Evolutionary conservation across 768 basidiomycete species (phyloP).

Genomic region (Jaapia argillacea): DNA sequence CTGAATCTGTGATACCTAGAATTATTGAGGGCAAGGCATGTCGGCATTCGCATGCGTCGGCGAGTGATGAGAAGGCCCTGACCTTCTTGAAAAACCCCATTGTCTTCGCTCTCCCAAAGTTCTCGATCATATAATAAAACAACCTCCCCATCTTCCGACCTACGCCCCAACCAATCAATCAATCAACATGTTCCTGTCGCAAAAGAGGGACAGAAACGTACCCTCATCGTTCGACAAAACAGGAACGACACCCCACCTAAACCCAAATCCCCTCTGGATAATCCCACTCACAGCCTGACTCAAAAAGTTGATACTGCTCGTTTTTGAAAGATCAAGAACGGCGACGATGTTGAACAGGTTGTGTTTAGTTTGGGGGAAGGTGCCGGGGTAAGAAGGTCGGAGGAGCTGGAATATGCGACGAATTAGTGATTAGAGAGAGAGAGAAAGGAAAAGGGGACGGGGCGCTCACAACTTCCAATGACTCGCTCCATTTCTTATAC

Average conservation of each 20-base stretch:
- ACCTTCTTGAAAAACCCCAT: conserved; percentile 51
- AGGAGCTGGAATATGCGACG: conserved; percentile 39
- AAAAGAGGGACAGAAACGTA: conserved; percentile 6
- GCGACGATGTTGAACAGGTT: conserved; percentile 85
- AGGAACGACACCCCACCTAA: conserved; percentile 84
- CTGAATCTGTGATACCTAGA: conserved; percentile 30
- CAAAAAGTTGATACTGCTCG: conserved; percentile 51
- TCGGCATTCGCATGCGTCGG: no score
- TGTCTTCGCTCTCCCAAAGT: conserved; percentile 54
- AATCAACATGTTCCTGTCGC: background rate
- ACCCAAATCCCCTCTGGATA: conserved; percentile 62
- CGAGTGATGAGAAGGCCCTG: conserved; percentile 7
- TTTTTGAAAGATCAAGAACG: conserved; percentile 68
- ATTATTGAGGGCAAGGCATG: no score
- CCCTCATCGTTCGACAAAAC: conserved; percentile 41
- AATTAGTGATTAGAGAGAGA: conserved; percentile 9
- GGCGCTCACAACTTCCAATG: no score
- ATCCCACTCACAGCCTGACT: conserved; percentile 54
- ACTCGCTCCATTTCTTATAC: conserved; percentile 13
- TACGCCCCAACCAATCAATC: conserved; percentile 15
- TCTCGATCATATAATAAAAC: conserved; percentile 55
- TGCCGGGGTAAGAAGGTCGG: conserved; percentile 71
- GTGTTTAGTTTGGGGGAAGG: conserved; percentile 58
- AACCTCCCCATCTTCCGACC: conserved; percentile 64
- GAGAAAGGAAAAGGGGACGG: background rate